Evolutionary conservation across 495 filamentous ascomycete species (phyloP), one percentile per base, ranked within the genome.

Genomic region (Penicillium soppii): DNA sequence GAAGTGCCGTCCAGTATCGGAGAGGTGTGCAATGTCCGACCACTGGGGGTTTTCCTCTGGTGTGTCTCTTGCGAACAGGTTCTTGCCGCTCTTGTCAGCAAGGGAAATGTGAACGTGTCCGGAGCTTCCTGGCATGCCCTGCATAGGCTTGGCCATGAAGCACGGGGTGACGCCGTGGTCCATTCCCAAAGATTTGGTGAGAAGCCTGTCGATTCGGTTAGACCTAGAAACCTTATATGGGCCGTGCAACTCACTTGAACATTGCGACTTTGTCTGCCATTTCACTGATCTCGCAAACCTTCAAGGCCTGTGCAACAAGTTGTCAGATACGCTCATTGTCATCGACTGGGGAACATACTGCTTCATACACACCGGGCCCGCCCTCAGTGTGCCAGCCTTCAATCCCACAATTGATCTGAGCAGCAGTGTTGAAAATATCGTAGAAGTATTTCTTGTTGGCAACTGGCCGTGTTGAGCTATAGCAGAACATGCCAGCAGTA

Each of bases 301-400:
- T 83, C 6, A 96, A 75, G 7, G 91, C 78, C 59, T 63, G 26
- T 46, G 12, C 3, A 10, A 27, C 22, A 9, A 20, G 8, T 57
- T 7, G 8, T 60, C 7, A 61, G 50, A 38, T 21, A 8, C n/a
- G 37, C 13, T 29, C 16, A 19, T 23, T 16, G 30, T 33, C 15
- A 40, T 20, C 6, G 12, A 42, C 12, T 21, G 19, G 37, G 15
- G 6, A 10, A 51, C 72, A 51, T 62, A 78, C 91, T 15, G 91
- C 91, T 74, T 96, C 91, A 65, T 88, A 95, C 7, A 95, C 91
- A 21, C 91, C 91, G 3, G 91, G 91, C 1, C 91, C 91, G 54
- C 82, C 88, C 67, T 96, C 91, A 22, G 91, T 95, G 68, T 96
- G 91, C 91, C 91, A 96, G 3, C 91, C 88, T 67, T 96, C 91